phyloP scores from a whole-genome alignment of 345 rosid species.

The Syzygium grande region DNA sequence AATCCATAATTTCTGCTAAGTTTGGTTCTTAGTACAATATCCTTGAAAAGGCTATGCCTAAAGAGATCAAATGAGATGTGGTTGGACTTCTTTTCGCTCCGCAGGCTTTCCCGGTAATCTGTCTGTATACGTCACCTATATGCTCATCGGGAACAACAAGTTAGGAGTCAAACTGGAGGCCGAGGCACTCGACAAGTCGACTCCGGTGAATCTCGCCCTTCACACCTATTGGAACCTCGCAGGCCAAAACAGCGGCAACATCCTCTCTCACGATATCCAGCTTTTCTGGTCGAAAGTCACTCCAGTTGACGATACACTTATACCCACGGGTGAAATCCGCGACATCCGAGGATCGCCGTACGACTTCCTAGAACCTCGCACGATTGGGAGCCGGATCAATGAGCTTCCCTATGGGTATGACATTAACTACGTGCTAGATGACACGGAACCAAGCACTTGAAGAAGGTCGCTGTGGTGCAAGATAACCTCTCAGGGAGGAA shows the following conservation, averaged over 20 bases:
- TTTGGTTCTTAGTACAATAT: neutral
- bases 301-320: conserved; percentile 60
- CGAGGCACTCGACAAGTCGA: conserved; percentile 36
- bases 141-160: conserved; percentile 37
- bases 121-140: conserved; percentile 48
- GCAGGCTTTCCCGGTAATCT: conserved; percentile 80
- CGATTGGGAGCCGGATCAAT: conserved; percentile 37
- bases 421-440: conserved; percentile 61
- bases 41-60: neutral
- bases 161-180: conserved; percentile 56
- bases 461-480: conserved; percentile 42
- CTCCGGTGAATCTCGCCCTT: conserved; percentile 72
- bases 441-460: conserved; percentile 17
- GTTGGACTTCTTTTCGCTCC: neutral
- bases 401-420: conserved; percentile 61
- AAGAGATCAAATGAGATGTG: neutral
- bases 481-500: conserved; percentile 58
- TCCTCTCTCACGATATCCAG: conserved; percentile 54
- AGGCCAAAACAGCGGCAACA: conserved; percentile 55
- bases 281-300: conserved; percentile 38
- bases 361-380: conserved; percentile 44
- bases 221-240: conserved; percentile 86
- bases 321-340: conserved; percentile 58
- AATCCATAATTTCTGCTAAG: neutral
- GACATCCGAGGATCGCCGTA: conserved; percentile 44